Evolutionary conservation across 106 monocot species (phyloP), one percentile per base, ranked within the genome.

Genomic region (Apostasia ramifera): DNA sequence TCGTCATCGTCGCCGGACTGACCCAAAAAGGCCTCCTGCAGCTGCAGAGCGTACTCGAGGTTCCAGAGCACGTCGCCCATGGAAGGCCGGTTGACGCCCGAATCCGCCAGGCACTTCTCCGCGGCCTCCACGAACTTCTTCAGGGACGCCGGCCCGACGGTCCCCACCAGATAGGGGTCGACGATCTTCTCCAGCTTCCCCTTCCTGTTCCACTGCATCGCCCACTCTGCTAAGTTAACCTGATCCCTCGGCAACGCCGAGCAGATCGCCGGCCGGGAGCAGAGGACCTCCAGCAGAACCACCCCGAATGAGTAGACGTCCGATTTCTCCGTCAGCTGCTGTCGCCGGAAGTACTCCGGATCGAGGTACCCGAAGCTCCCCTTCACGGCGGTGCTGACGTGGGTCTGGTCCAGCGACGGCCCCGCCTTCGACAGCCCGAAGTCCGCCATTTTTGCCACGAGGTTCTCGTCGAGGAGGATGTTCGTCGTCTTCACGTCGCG

Each of bases 11-110:
- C 74, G 11, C 37, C 44, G 2, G 54, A 14, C 73, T 79, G 66
- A n/a, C 73, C 81, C 53, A 67, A 53, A 13, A 70, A 74, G 6
- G 81, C 73, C 58, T 89, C 88, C 55, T 89, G 85, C 1, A 89
- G 73, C 72, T 89, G 89, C 50, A 89, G 56, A 3, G 85, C 77
- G 63, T 82, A 89, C 82, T 85, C 89, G 4, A 89, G 80, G 48
- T 85, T 89, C 89, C 89, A 89, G 48, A 89, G 70, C 47, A 89
- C 84, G 66, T 89, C 89, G 1, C 89, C 89, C 89, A 89, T 89
- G 11, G 80, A 41, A 4, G 89, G 89, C 11, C 89, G 43, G 61
- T 89, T 80, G 2, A 82, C 77, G 40, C 89, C 85, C 53, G 73
- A 67, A 13, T 89, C 89, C 8, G 82, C 79, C 55, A 89, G n/a